These are phyloP conservation scores for Parietichytrium sp. DNA, from an alignment of 108 stramenopile genomes.

Conservation along the genomic window DNA sequence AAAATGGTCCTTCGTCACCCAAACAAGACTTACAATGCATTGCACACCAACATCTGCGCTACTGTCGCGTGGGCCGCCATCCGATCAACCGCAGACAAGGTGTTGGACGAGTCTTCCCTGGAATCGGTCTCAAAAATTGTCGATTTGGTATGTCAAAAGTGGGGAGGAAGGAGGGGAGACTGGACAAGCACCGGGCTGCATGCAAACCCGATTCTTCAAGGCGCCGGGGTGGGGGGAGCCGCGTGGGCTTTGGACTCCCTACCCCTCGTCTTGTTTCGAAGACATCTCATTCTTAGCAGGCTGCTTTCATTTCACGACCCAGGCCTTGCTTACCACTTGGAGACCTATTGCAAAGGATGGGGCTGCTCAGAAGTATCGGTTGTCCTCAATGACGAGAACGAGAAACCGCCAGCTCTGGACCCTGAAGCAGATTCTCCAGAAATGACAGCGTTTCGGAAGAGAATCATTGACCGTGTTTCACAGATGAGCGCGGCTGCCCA, in stretches of 20 bases:
- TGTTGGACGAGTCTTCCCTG: background rate
- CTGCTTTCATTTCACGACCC: constrained; percentile 8
- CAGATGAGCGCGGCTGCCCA: background rate
- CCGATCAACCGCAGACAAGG: too few species aligned
- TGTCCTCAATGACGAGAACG: background rate
- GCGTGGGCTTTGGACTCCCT: background rate
- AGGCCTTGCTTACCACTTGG: background rate
- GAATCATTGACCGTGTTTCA: too few species aligned
- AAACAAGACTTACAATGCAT: background rate
- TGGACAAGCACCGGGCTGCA: background rate
- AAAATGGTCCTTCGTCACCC: background rate
- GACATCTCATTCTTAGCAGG: background rate
- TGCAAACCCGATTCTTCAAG: background rate
- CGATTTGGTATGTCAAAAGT: background rate
- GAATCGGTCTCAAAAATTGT: background rate
- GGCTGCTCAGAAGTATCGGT: background rate
- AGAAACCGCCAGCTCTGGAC: background rate
- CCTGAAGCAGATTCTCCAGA: too few species aligned
- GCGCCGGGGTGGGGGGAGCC: background rate
- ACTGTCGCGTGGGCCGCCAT: too few species aligned
- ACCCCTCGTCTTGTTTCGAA: background rate
- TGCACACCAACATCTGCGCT: background rate
- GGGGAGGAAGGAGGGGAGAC: constrained; percentile 3
- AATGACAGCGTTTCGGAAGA: too few species aligned
- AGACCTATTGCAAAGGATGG: background rate